Evolutionary conservation across 164 flowering plant genomes (phyloP).

Genomic region (Magnolia changhungtana): DNA sequence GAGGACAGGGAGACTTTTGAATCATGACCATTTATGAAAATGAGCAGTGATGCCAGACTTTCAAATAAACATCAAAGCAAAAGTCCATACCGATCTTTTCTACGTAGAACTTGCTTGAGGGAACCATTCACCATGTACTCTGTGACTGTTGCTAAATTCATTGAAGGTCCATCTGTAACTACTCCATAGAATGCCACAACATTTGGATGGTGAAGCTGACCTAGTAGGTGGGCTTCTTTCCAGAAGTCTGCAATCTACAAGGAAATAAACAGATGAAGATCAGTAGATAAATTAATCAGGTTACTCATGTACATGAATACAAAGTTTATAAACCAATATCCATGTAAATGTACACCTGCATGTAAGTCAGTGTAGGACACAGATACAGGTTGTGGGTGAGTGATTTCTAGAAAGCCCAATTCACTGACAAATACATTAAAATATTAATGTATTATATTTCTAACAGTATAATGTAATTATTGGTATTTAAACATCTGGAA

Average conservation of each 20-base stretch:
- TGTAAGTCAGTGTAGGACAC: too few relatives aligned
- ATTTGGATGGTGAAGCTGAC: slow-evolving; percentile 49
- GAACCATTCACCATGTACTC: slow-evolving; percentile 62
- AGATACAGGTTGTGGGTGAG: too few relatives aligned
- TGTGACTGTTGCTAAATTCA: slow-evolving; percentile 38
- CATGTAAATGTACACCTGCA: too few relatives aligned
- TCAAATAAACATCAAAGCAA: background rate
- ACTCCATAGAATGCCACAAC: slow-evolving; percentile 50
- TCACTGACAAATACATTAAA: too few relatives aligned
- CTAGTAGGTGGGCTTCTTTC: slow-evolving; percentile 41
- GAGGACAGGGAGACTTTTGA: background rate
- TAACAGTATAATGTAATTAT: too few relatives aligned
- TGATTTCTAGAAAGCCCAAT: too few relatives aligned
- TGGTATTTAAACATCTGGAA: too few relatives aligned
- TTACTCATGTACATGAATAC: background rate
- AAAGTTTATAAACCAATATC: too few relatives aligned
- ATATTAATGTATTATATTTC: too few relatives aligned
- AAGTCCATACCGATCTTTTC: slow-evolving; percentile 36
- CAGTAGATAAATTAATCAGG: background rate
- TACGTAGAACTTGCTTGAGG: slow-evolving; percentile 37
- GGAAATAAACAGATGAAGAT: background rate
- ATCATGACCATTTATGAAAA: too few relatives aligned
- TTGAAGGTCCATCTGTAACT: slow-evolving; percentile 40
- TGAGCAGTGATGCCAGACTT: background rate
- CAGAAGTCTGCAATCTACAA: slow-evolving; percentile 39